Percentiles rank a stretch among this genome's conserved stretches.
These are phyloP conservation scores for Leishmania tarentolae DNA, from an alignment of 208 protist species.

Conservation along the genomic window DNA sequence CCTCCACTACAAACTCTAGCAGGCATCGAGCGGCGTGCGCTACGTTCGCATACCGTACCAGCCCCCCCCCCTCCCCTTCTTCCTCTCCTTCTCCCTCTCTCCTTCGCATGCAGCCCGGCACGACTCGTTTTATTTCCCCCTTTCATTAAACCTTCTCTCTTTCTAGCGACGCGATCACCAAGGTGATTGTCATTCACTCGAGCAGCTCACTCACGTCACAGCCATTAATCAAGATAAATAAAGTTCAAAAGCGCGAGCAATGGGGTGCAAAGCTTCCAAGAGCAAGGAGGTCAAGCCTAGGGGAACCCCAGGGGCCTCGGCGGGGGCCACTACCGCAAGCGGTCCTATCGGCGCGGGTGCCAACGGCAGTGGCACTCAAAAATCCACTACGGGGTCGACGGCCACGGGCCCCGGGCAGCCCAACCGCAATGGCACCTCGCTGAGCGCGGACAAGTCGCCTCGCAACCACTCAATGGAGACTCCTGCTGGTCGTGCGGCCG, in stretches of 20 bases:
- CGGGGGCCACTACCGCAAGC: background rate
- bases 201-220: background rate
- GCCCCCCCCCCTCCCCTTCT: background rate
- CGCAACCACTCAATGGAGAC: slow-evolving; percentile 27
- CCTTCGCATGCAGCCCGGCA: background rate
- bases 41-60: background rate
- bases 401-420: background rate
- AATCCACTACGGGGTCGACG: background rate
- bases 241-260: slow-evolving; percentile 23
- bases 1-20: background rate
- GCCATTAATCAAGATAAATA: background rate
- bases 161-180: background rate
- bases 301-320: slow-evolving; percentile 4
- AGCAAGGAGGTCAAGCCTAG: slow-evolving; percentile 27
- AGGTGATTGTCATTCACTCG: background rate
- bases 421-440: background rate
- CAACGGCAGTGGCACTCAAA: background rate
- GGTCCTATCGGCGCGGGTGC: background rate
- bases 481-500: slow-evolving; percentile 27
- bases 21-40: background rate
- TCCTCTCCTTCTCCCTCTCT: background rate
- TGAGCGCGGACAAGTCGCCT: slow-evolving; percentile 11
- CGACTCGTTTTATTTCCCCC: background rate
- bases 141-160: background rate
- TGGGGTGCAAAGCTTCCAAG: slow-evolving; percentile 61